Evolutionary conservation across 192 early-diverging fungal species (phyloP).

Genomic region (Chytriomyces sp.): DNA sequence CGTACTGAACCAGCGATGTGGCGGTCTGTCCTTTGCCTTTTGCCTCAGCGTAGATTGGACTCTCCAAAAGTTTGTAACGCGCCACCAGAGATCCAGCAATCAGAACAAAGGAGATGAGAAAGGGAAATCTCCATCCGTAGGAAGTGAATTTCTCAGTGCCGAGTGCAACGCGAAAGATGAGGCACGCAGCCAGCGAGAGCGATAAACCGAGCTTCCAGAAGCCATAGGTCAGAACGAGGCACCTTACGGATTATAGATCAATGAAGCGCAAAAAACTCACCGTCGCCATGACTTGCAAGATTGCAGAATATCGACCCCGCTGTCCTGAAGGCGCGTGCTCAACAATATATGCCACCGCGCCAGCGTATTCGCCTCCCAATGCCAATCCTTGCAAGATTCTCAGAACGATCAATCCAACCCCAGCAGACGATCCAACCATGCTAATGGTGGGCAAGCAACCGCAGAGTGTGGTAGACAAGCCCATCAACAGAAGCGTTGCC

Average conservation of each 20-base stretch:
- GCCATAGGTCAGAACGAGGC: background rate
- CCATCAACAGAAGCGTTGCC: conserved; percentile 34
- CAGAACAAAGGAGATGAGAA: conserved; percentile 34
- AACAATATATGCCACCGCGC: conserved; percentile 33
- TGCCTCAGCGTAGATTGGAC: conserved; percentile 23
- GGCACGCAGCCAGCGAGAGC: conserved; percentile 13
- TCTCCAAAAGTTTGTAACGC: conserved; percentile 34
- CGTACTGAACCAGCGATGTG: background rate
- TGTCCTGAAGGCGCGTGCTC: conserved; percentile 27
- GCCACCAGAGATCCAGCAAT: conserved; percentile 27
- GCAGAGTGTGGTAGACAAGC: conserved; percentile 30
- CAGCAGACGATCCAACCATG: conserved; percentile 24
- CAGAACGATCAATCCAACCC: conserved; percentile 31
- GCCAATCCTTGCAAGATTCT: conserved; percentile 37
- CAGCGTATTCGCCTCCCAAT: conserved; percentile 41
- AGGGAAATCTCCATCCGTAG: conserved; percentile 41
- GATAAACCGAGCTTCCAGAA: conserved; percentile 23
- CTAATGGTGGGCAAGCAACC: conserved; percentile 37
- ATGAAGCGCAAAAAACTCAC: background rate
- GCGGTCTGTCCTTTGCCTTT: conserved; percentile 22
- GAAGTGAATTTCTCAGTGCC: background rate
- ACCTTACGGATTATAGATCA: background rate
- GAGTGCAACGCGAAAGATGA: conserved; percentile 13
- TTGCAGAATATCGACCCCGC: conserved; percentile 29
- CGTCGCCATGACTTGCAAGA: conserved; percentile 32